A percentile compares a stretch with the other conserved stretches of the same genome.
These are phyloP conservation scores for Raphanus sativus DNA, from an alignment of 345 rosid species.

Conservation along the genomic window DNA sequence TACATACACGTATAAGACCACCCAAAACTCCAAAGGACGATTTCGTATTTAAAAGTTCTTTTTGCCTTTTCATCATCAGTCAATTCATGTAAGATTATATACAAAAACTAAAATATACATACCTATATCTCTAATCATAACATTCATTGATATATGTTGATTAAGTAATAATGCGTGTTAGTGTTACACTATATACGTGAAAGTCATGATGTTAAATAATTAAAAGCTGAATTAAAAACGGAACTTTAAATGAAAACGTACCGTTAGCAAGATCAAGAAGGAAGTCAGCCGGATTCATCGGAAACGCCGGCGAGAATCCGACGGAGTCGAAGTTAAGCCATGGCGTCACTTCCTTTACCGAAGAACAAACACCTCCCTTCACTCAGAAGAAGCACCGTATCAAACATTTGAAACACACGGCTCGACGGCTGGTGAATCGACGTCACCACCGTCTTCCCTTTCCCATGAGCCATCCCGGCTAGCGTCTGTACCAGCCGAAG, in stretches of 20 bases:
- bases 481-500: constrained; percentile 61
- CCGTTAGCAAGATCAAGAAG: constrained; percentile 97
- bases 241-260: constrained; percentile 41
- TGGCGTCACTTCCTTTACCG: constrained; percentile 79
- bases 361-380: constrained; percentile 78
- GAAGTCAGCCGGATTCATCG: constrained; percentile 96
- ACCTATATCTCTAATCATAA: neutral
- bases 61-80: constrained; percentile 8
- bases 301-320: constrained; percentile 87
- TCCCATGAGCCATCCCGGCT: constrained; percentile 51
- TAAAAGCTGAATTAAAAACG: neutral
- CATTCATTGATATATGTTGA: neutral
- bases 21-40: neutral
- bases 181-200: neutral
- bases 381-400: constrained; percentile 69
- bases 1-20: neutral
- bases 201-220: neutral
- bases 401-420: constrained; percentile 80
- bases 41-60: neutral
- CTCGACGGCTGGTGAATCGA: constrained; percentile 98
- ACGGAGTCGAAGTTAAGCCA: constrained; percentile 62
- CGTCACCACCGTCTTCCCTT: constrained; percentile 76
- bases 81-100: too few relatives aligned
- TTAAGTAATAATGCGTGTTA: constrained; percentile 21
- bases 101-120: neutral